Evolutionary conservation across 108 stramenopile species (phyloP).

Genomic region (Fragilaria radians): DNA sequence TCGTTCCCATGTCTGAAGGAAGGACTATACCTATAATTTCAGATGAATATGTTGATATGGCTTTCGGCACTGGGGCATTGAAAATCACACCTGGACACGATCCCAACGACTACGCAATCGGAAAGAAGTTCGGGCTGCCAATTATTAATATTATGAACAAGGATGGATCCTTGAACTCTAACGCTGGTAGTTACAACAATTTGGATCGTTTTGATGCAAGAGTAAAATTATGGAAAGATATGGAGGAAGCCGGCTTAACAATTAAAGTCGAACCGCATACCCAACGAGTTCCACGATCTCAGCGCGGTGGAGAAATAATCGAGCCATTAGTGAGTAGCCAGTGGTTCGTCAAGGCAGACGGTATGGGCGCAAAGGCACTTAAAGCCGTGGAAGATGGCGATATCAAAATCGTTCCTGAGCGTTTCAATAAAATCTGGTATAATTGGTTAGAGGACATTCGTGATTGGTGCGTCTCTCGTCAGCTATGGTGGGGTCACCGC

Average conservation of each 20-base stretch:
- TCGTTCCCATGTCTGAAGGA: slow-evolving; percentile 83
- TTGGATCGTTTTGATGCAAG: slow-evolving; percentile 92
- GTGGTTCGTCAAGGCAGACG: slow-evolving; percentile 95
- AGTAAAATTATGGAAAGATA: slow-evolving; percentile 83
- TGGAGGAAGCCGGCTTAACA: slow-evolving; percentile 70
- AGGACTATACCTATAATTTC: slow-evolving; percentile 86
- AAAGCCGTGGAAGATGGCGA: slow-evolving; percentile 85
- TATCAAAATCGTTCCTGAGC: slow-evolving; percentile 86
- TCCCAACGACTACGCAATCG: slow-evolving; percentile 95
- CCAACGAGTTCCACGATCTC: slow-evolving; percentile 93
- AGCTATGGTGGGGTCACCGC: slow-evolving; percentile 97
- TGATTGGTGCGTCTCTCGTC: slow-evolving; percentile 96
- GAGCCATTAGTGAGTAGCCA: slow-evolving; percentile 97
- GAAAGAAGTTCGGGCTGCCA: slow-evolving; percentile 85
- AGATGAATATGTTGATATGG: slow-evolving; percentile 95
- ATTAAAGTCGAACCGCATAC: slow-evolving; percentile 82
- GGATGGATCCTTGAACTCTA: slow-evolving; percentile 82
- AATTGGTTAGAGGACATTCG: slow-evolving; percentile 90
- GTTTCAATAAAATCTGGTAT: slow-evolving; percentile 91
- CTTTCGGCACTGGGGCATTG: slow-evolving; percentile 94
- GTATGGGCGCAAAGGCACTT: slow-evolving; percentile 85
- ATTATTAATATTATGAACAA: slow-evolving; percentile 97
- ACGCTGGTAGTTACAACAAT: slow-evolving; percentile 79
- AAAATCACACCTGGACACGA: slow-evolving; percentile 98
- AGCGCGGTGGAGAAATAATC: slow-evolving; percentile 98